phyloP scores from a whole-genome alignment of 345 rosid species.

The Luvunga scandens region DNA sequence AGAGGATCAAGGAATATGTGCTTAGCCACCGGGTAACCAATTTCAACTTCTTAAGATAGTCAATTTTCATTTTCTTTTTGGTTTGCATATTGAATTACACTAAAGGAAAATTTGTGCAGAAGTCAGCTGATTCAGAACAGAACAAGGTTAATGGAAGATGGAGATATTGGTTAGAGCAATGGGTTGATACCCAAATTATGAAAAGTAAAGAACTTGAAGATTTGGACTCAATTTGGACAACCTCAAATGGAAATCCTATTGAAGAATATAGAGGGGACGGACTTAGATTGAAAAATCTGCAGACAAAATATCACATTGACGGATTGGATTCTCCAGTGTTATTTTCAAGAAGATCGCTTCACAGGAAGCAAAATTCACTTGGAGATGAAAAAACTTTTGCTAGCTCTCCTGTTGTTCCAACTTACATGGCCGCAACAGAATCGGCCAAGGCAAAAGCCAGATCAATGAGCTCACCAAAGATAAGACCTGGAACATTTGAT shows the following conservation, averaged over 20 bases:
- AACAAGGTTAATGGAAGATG: conserved; percentile 58
- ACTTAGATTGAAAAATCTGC: conserved; percentile 38
- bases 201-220: conserved; percentile 82
- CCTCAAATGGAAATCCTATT: conserved; percentile 34
- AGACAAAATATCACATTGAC: conserved; percentile 24
- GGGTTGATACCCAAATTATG: conserved; percentile 75
- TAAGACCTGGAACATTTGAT: conserved; percentile 60
- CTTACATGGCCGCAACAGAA: conserved; percentile 92
- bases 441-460: conserved; percentile 86
- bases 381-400: conserved; percentile 58
- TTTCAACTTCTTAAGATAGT: not conserved
- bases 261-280: conserved; percentile 43
- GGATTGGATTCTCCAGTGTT: conserved; percentile 32
- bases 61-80: not conserved
- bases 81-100: conserved; percentile 5
- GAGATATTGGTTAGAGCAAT: conserved; percentile 85
- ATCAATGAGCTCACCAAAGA: conserved; percentile 69
- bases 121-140: conserved; percentile 73
- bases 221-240: conserved; percentile 45
- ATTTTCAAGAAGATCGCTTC: conserved; percentile 42
- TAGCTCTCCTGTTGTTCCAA: conserved; percentile 45
- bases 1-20: conserved; percentile 59
- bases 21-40: conserved; percentile 61
- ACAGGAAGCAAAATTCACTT: conserved; percentile 53
- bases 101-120: conserved; percentile 36